Base-by-base conservation (phyloP, 1,139 yeast species). In the Magnusiomyces suaveolens region DNA sequence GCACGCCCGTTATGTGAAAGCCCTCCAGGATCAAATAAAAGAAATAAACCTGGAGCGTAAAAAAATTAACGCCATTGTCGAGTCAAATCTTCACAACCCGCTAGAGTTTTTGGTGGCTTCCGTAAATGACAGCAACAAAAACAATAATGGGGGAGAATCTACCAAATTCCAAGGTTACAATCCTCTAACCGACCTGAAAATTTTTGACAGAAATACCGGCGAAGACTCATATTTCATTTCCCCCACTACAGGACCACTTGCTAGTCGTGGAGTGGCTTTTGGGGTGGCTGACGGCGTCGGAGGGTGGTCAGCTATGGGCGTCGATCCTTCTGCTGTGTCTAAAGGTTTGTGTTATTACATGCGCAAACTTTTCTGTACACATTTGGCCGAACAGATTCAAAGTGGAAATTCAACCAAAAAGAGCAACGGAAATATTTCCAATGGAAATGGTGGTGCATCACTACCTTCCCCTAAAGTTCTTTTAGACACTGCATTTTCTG, bases 261-360 rank as follows among this genome's bases (percentile, higher is more conserved):
- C 72, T 14, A 75, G 79, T 10, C 75, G 76, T 43, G 66, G 54
- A 14, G 43, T 84, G 1, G 81, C 90, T 0, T 76, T 87, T 8
- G 97, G 96, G 10, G 97, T 92, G 1, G 92, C 97, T 1, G 98
- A 92, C 69, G 98, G 98, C 21, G 97, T 92, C 3, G 97, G 97
- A 20, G 97, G 97, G 1, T 92, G 97, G 97, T 80, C 88, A 1
- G 92, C 87, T 61, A 83, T 87, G 46, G 97, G 97, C 0, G 86
- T 83, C 62, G 97, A 90, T 67, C 87, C 96, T 1, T 80, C 71
- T 2, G 66, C 63, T 25, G 66, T 72, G 53, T 66, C 72, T 52
- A 66, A 66, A 46, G 66, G 68, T 8, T 60, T 72, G 36, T 67
- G 73, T 52, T 63, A 64, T n/a, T 62, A 65, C 20, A 66, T 72